A percentile compares a stretch with the other conserved stretches of the same genome.
phyloP scores from a whole-genome alignment of 2,329 filamentous ascomycete species.

The Elsinoe ampelina region DNA sequence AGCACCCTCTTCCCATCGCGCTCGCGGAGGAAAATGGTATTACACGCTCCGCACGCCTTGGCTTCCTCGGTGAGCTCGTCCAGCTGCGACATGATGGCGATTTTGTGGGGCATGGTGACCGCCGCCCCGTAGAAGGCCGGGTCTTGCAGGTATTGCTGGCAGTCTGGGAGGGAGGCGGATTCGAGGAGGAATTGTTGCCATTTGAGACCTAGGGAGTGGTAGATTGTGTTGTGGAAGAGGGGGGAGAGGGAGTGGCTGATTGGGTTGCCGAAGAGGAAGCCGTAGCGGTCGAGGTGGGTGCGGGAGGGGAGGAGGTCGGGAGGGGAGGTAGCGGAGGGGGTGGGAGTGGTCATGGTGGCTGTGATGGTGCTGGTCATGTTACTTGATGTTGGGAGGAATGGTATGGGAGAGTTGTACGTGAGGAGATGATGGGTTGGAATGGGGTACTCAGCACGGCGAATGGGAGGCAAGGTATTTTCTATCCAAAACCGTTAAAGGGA shows the following conservation, averaged over 20 bases:
- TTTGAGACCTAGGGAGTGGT: conserved; percentile 40
- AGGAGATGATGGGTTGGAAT: neutral
- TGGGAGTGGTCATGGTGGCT: neutral
- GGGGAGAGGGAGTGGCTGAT: conserved; percentile 50
- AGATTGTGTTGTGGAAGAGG: conserved; percentile 46
- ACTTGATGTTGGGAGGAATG: neutral
- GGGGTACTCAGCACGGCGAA: conserved; percentile 3
- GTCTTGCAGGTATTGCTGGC: conserved; percentile 43
- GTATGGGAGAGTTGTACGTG: neutral
- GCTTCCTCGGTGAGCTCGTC: conserved; percentile 66
- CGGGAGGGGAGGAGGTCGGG: conserved; percentile 6
- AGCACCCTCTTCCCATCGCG: conserved; percentile 42
- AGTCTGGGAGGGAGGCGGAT: conserved; percentile 36
- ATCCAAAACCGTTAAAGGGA: neutral
- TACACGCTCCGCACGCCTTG: conserved; percentile 64
- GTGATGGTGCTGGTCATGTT: conserved; percentile 10
- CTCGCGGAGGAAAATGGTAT: conserved; percentile 62
- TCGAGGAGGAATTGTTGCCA: conserved; percentile 45
- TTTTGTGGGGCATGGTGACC: conserved; percentile 79
- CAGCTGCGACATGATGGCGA: conserved; percentile 62
- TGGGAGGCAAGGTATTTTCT: conserved; percentile 3
- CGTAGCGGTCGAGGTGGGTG: conserved; percentile 37
- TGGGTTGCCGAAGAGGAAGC: conserved; percentile 49
- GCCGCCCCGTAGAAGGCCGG: conserved; percentile 52
- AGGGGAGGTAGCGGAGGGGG: neutral